Percentiles rank a stretch among this genome's conserved stretches.
These are phyloP conservation scores for Lachnellula hyalina DNA, from an alignment of 2,329 filamentous ascomycete genomes.

Conservation along the genomic window DNA sequence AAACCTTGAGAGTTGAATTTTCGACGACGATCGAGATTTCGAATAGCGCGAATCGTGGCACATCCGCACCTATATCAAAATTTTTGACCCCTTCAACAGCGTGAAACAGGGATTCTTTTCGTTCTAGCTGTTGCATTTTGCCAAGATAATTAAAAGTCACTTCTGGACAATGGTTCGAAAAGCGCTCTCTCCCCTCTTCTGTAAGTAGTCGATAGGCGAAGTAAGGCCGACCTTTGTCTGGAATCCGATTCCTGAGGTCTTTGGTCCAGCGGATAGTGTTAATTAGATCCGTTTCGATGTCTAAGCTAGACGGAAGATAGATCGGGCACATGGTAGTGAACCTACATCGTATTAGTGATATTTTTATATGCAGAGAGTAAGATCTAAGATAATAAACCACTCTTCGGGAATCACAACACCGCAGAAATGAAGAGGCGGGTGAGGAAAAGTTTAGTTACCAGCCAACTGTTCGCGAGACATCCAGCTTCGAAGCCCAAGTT, in stretches of 20 bases:
- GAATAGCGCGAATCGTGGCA: conserved; percentile 27
- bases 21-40: conserved; percentile 10
- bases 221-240: conserved; percentile 35
- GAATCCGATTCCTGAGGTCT: conserved; percentile 33
- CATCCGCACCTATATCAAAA: conserved; percentile 21
- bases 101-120: conserved; percentile 30
- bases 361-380: too few species aligned
- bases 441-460: conserved; percentile 21
- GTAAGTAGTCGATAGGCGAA: conserved; percentile 35
- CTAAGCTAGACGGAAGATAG: conserved; percentile 4
- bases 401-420: too few species aligned
- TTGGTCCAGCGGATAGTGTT: conserved; percentile 29
- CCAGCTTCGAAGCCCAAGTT: conserved; percentile 28
- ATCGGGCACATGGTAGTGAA: conserved; percentile 40
- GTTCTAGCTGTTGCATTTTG: conserved; percentile 40
- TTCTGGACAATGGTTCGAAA: conserved; percentile 30
- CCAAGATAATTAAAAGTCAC: conserved; percentile 46
- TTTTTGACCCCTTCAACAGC: neutral
- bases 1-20: conserved; percentile 3
- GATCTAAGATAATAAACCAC: too few species aligned
- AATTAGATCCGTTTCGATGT: neutral
- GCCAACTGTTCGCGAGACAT: conserved; percentile 38
- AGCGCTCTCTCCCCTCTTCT: conserved; percentile 28
- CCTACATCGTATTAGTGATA: conserved; percentile 10
- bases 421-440: too few species aligned